Percentiles rank a stretch among this genome's conserved stretches.
phyloP scores from a whole-genome alignment of 306 rosid species.

The Castanea sativa region DNA sequence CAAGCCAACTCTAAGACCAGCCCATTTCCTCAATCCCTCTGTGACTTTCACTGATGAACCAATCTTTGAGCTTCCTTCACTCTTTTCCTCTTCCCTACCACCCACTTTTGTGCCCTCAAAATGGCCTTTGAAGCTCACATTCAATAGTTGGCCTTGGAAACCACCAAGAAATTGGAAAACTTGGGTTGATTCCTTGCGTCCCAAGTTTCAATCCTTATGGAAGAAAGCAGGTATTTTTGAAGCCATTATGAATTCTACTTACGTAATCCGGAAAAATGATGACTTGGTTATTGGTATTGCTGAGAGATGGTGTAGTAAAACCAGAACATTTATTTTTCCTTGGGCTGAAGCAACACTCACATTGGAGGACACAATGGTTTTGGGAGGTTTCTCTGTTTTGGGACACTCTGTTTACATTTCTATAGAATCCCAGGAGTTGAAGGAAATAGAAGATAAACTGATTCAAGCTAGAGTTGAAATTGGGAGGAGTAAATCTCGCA shows the following conservation, averaged over 20 bases:
- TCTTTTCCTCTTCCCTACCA: neutral
- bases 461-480: slow-evolving; percentile 1
- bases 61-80: neutral
- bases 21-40: neutral
- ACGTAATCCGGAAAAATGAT: neutral
- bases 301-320: slow-evolving; percentile 19
- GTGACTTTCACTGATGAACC: neutral
- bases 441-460: slow-evolving; percentile 20
- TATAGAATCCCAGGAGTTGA: slow-evolving; percentile 22
- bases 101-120: neutral
- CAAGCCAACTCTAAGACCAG: neutral
- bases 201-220: neutral
- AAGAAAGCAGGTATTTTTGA: slow-evolving; percentile 8
- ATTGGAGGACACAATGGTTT: slow-evolving; percentile 22
- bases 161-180: neutral
- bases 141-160: neutral
- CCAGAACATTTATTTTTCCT: slow-evolving; percentile 21
- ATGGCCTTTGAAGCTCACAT: neutral
- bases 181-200: slow-evolving; percentile 15
- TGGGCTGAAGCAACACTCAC: slow-evolving; percentile 38
- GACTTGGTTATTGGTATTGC: slow-evolving; percentile 10
- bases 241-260: slow-evolving; percentile 17
- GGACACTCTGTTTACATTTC: slow-evolving; percentile 30
- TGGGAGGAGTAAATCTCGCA: neutral
- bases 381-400: slow-evolving; percentile 38